Evolutionary conservation across 1,284 basidiomycete species (phyloP), one percentile per base, ranked within the genome.

Genomic region (Boletus coffeatus): DNA sequence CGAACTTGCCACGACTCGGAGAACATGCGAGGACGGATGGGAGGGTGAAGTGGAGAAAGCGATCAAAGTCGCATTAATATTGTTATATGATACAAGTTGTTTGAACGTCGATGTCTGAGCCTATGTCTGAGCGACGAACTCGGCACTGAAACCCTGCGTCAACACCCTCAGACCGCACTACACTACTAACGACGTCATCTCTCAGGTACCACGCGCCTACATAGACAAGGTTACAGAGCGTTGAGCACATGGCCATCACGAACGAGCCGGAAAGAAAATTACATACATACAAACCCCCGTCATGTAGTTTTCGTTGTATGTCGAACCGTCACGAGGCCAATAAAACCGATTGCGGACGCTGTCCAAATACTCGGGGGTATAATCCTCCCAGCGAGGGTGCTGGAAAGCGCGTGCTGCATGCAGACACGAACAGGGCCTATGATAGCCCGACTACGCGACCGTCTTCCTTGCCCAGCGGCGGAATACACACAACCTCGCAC

Each of bases 301-400:
- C 65, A 75, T 69, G 18, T 72, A 73, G 65, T 77, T 79, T 69
- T 82, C 81, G 32, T 77, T 76, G 53, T 74, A 72, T 14, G 81
- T 82, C 64, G 75, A 78, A 13, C 86, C 85, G 62, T 86, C 81
- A 1, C 86, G 85, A 1, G 87, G 75, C 83, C 84, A 88, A 68
- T 82, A 77, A 68, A 86, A 78, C 6, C 82, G 75, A 66, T 85
- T 86, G 16, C 71, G 41, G 55, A 61, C 70, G 3, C 70, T 75
- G 57, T 83, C 80, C 3, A 81, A 70, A 4, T 63, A 71, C 64
- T 85, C 81, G 66, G 84, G 88, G 37, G 80, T 77, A 67, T 78
- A 88, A 67, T 88, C 87, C 65, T 88, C 87, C 86, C 86, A 88
- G 4, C 86, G 81, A 0, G 86, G 86, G 69, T 84, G 67, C 43